Conservation (phyloP, 345 rosid species). For the Eucalyptus albens region DNA sequence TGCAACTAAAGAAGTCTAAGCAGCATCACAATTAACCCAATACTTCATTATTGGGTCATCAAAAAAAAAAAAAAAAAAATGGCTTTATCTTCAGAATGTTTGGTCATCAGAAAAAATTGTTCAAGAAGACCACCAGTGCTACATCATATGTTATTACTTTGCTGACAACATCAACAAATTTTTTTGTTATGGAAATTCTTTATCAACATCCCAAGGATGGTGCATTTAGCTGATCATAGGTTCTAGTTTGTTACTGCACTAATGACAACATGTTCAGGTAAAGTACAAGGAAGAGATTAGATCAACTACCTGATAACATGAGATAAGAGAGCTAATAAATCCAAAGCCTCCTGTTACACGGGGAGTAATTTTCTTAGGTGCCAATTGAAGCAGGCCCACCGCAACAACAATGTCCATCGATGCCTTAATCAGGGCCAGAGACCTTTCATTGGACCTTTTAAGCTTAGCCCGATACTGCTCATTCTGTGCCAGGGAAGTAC, state of each 20-base stretch:
- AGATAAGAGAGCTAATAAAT: constrained; percentile 69
- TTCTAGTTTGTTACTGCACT: not conserved
- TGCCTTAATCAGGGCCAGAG: constrained; percentile 69
- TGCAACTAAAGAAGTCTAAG: not conserved
- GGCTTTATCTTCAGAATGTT: not conserved
- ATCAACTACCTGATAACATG: constrained; percentile 81
- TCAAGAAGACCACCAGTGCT: not conserved
- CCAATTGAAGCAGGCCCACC: constrained; percentile 75
- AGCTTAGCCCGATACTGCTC: constrained; percentile 69
- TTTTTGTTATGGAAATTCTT: not conserved
- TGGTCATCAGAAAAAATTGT: not conserved
- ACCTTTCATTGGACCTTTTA: constrained; percentile 72
- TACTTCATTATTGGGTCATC: not conserved
- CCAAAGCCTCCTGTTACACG: constrained; percentile 92
- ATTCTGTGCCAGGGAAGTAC: constrained; percentile 27
- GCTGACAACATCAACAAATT: not conserved
- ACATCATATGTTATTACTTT: not conserved
- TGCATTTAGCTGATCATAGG: not conserved
- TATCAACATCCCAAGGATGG: not conserved
- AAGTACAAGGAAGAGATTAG: not conserved
- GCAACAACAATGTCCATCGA: constrained; percentile 79
- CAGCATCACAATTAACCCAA: not conserved
- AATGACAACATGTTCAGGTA: not conserved
- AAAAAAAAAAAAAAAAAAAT: not conserved
- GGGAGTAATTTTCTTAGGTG: constrained; percentile 71